Evolutionary conservation across 2,329 filamentous ascomycete species (phyloP).

Genomic region (Pestalotiopsis sp.): DNA sequence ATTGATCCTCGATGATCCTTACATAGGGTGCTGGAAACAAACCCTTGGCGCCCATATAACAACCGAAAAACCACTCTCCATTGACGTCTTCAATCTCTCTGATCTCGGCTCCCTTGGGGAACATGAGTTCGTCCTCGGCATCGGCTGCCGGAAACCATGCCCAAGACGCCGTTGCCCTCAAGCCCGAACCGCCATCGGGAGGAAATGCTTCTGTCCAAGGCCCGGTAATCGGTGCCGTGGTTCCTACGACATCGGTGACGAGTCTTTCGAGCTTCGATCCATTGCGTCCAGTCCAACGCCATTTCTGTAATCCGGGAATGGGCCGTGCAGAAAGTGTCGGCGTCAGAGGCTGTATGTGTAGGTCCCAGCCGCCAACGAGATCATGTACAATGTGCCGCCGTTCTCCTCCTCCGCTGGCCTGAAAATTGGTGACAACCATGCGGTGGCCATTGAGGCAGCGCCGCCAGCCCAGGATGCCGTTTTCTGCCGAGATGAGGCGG

Average conservation of each 20-base stretch:
- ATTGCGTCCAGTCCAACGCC: conserved; percentile 50
- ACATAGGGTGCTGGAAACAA: conserved; percentile 84
- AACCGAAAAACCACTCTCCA: conserved; percentile 87
- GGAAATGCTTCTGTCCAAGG: conserved; percentile 56
- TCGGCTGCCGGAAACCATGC: conserved; percentile 72
- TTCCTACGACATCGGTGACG: conserved; percentile 54
- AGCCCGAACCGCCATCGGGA: conserved; percentile 74
- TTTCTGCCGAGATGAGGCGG: conserved; percentile 70
- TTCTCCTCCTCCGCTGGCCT: conserved; percentile 68
- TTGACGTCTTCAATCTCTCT: conserved; percentile 85
- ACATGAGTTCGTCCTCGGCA: conserved; percentile 76
- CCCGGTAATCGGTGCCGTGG: conserved; percentile 40
- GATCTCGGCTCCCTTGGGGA: conserved; percentile 83
- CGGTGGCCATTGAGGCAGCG: conserved; percentile 80
- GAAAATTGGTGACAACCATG: conserved; percentile 81
- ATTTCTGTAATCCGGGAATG: conserved; percentile 45
- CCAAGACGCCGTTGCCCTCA: conserved; percentile 69
- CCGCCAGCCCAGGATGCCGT: conserved; percentile 82
- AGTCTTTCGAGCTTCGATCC: conserved; percentile 46
- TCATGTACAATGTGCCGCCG: conserved; percentile 71
- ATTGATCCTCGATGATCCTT: conserved; percentile 40
- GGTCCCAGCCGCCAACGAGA: conserved; percentile 74
- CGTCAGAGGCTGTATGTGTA: conserved; percentile 61
- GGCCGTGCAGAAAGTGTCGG: conserved; percentile 31
- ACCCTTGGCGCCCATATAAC: conserved; percentile 79